Evolutionary conservation across 768 basidiomycete genomes (phyloP).

Genomic region (Tubosaeta sp.): DNA sequence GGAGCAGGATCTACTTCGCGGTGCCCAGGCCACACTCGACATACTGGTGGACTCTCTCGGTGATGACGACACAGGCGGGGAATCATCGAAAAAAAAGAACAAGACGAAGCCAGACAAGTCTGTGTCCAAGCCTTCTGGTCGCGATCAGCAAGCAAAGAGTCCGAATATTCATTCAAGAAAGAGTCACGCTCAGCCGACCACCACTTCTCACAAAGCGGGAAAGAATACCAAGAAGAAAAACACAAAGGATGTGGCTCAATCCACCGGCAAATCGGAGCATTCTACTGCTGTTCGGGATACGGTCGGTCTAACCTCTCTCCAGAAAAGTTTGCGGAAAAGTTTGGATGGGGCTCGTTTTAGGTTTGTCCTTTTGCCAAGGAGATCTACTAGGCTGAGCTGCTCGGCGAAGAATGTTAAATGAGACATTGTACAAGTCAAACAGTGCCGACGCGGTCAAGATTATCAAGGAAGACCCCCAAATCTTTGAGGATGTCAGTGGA

Average conservation of each 20-base stretch:
- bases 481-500: constrained; percentile 73
- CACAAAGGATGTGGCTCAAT: constrained; percentile 15
- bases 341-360: constrained; percentile 86
- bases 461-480: constrained; percentile 78
- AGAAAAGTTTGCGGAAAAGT: constrained; percentile 72
- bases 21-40: constrained; percentile 53
- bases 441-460: constrained; percentile 70
- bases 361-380: constrained; percentile 32
- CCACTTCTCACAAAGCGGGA: constrained; percentile 7
- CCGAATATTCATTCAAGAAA: background rate
- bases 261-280: constrained; percentile 17
- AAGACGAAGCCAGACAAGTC: constrained; percentile 4
- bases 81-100: constrained; percentile 20
- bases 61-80: constrained; percentile 21
- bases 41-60: constrained; percentile 53
- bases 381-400: constrained; percentile 7
- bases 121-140: constrained; percentile 2
- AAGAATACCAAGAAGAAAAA: constrained; percentile 20
- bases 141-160: constrained; percentile 4
- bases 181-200: constrained; percentile 11
- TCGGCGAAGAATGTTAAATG: constrained; percentile 75
- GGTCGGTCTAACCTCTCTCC: constrained; percentile 60
- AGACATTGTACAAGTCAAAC: constrained; percentile 83
- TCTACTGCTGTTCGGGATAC: constrained; percentile 11
- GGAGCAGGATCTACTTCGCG: constrained; percentile 35